Evolutionary conservation across 805 yeast species (phyloP).

Genomic region (Saccharomycopsis microspora): DNA sequence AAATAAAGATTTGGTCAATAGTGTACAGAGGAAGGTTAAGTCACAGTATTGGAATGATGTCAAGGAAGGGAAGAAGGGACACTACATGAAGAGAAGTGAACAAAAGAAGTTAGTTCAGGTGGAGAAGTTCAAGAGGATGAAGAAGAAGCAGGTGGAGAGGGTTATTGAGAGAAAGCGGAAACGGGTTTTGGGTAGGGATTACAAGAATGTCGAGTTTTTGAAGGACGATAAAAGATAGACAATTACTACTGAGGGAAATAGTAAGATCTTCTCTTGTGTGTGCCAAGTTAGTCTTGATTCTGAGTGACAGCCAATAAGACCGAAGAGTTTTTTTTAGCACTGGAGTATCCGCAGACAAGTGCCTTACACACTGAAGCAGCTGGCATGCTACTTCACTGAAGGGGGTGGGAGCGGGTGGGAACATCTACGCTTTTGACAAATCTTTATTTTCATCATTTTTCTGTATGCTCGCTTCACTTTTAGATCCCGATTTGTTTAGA

Average conservation of each 20-base stretch:
- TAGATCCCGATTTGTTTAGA: no score
- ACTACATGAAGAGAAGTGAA: constrained; percentile 57
- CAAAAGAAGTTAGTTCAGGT: constrained; percentile 64
- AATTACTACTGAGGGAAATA: neutral
- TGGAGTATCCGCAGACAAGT: no score
- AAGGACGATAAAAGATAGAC: constrained; percentile 8
- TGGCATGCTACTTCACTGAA: no score
- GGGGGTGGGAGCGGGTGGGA: no score
- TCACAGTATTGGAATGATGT: constrained; percentile 34
- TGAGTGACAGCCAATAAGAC: no score
- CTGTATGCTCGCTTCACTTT: neutral
- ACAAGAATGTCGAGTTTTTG: constrained; percentile 36
- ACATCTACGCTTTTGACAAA: neutral
- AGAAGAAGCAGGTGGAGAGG: constrained; percentile 60
- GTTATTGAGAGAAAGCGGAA: constrained; percentile 80
- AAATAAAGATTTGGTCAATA: constrained; percentile 63
- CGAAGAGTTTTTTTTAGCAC: no score
- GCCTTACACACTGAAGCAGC: no score
- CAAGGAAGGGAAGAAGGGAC: constrained; percentile 40
- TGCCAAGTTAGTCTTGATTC: no score
- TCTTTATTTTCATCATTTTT: neutral
- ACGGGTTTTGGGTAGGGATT: constrained; percentile 75
- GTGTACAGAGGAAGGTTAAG: constrained; percentile 52
- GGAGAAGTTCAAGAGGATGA: constrained; percentile 70
- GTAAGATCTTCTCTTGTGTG: no score